Evolutionary conservation across 345 rosid species (phyloP), one percentile per base, ranked within the genome.

Genomic region (Euphorbia pulcherrima): DNA sequence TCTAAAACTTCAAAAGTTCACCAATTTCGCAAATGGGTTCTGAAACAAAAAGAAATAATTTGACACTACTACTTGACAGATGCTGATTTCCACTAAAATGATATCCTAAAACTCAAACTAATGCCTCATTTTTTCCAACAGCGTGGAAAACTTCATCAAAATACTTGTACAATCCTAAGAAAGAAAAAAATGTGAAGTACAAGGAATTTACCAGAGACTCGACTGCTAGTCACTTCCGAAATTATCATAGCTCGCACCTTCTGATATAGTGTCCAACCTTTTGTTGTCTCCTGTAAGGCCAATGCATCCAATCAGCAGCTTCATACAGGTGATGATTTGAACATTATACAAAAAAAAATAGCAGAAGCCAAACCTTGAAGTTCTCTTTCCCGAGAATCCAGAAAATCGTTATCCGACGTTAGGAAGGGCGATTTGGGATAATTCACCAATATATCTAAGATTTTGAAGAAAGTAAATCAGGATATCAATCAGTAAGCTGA

Each of bases 201-300:
- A 40, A 27, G 40, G 28, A 67, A 65, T 67, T 62, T 71, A 74
- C 84, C 72, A 26, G 48, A 68, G 16, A 39, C 59, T 58, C 27
- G 21, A 33, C 9, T 39, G 67, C 76, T 86, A 90, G 75, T 86
- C 88, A 77, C 88, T 88, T 69, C 89, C 87, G 68, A 86, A 81
- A 53, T 83, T 86, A 29, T 90, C 94, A 72, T 84, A 89, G 82
- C 87, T 89, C 81, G 90, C 75, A 72, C 96, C 88, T 86, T 93
- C 98, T 35, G 93, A 86, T 79, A 93, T 89, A 52, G 92, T 81
- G 65, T 89, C 96, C 84, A 90, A 75, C 83, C 92, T 86, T 77
- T 75, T 89, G 74, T 78, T 84, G 61, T 87, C 96, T 65, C 85
- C 96, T 90, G 70, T 61, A 81, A 75, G 61, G 65, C 74, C 75